Conservation (phyloP, 2,329 filamentous ascomycete species). For the Lachnellula cervina region DNA sequence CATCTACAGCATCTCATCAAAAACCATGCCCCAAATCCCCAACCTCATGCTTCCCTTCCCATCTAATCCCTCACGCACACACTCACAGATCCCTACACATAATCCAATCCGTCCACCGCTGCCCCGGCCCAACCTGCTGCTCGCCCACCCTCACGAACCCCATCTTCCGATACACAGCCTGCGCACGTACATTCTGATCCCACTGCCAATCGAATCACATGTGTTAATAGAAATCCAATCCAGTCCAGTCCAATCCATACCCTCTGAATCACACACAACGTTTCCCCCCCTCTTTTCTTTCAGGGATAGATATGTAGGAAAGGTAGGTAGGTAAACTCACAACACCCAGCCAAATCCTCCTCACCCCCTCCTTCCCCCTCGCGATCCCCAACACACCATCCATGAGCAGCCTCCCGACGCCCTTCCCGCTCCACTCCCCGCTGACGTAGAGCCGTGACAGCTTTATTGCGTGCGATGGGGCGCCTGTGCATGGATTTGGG, state of each 20-base stretch:
- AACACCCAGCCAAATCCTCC: conserved; percentile 42
- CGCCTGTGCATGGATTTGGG: conserved; percentile 36
- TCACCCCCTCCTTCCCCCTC: conserved; percentile 33
- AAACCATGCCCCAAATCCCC: no score
- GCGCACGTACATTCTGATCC: conserved; percentile 40
- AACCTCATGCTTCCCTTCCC: not conserved
- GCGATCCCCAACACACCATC: conserved; percentile 32
- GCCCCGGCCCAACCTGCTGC: conserved; percentile 40
- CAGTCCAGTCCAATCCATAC: no score
- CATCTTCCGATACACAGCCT: conserved; percentile 37
- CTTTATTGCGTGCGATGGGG: conserved; percentile 33
- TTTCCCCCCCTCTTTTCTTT: not conserved
- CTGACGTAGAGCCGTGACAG: conserved; percentile 42
- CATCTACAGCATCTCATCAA: no score
- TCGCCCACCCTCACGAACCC: conserved; percentile 38
- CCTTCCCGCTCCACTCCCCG: conserved; percentile 33
- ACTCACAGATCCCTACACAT: conserved; percentile 34
- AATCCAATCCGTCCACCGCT: conserved; percentile 39
- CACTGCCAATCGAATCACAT: conserved; percentile 30
- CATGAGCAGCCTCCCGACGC: conserved; percentile 35
- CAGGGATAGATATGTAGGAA: not conserved
- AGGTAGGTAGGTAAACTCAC: not conserved
- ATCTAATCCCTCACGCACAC: no score
- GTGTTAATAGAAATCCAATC: not conserved
- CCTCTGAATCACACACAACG: no score